A percentile compares a stretch with the other conserved stretches of the same genome.
phyloP scores from a whole-genome alignment of 257 asterid species.

The Scutellaria barbata region DNA sequence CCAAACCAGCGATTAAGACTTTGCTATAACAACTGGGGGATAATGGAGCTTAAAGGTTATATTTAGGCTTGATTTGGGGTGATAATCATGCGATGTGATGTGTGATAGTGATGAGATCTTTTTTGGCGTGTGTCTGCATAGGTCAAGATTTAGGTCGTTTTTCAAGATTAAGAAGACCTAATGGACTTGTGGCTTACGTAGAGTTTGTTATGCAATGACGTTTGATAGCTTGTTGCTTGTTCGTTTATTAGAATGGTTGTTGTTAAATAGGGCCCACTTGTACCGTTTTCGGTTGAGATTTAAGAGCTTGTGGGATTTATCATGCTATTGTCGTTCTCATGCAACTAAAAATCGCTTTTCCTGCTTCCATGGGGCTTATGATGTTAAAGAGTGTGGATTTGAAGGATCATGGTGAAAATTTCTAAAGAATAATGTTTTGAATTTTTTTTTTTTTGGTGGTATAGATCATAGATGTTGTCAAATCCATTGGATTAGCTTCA shows the following conservation, averaged over 20 bases:
- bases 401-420: slow-evolving; percentile 1
- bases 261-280: slow-evolving; percentile 32
- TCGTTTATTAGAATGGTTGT: slow-evolving; percentile 21
- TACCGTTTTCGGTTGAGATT: slow-evolving; percentile 30
- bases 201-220: not conserved
- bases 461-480: not conserved
- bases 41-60: slow-evolving; percentile 6
- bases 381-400: slow-evolving; percentile 18
- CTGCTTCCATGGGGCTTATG: slow-evolving; percentile 28
- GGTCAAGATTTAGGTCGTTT: slow-evolving; percentile 28
- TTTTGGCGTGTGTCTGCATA: not conserved
- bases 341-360: slow-evolving; percentile 10
- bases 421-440: slow-evolving; percentile 7
- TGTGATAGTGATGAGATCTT: slow-evolving; percentile 3
- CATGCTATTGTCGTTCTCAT: slow-evolving; percentile 20
- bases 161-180: slow-evolving; percentile 26
- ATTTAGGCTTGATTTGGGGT: not conserved
- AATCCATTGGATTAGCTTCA: not conserved
- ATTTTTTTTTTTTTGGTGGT: slow-evolving; percentile 17
- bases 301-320: slow-evolving; percentile 16
- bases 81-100: slow-evolving; percentile 14
- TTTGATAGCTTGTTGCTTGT: slow-evolving; percentile 15
- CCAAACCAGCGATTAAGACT: slow-evolving; percentile 2
- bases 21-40: not conserved
- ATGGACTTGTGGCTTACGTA: not conserved